Base-by-base conservation (phyloP, 768 basidiomycete genomes). In the Botryobasidium botryosum region DNA sequence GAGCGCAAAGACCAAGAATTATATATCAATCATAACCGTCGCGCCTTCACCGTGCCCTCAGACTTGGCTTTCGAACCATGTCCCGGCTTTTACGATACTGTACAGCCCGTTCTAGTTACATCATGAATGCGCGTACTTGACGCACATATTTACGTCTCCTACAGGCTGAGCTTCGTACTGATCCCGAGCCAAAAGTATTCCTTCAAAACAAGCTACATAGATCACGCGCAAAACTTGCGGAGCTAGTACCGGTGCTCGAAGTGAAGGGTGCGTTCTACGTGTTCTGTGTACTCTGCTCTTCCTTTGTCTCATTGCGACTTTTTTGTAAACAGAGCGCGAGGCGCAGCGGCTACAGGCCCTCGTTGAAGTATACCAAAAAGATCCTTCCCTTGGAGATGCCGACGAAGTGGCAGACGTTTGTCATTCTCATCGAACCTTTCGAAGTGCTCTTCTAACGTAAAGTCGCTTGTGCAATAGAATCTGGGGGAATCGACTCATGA, bases 1-100 rank as follows among this genome's bases (percentile, higher is more conserved):
- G 63, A 75, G 12, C 53, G 59, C 18, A 65, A 68, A 52, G 85
- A 87, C 51, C 78, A 85, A 55, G 66, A 63, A 39, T 61, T 85
- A 25, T 88, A 78, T 62, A 70, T 85, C 24, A 68, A 77, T 45
- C 66, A 77, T 54, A 87, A 88, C 55, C 57, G 73, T 28, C 66
- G 77, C 27, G 67, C 71, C 2, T 87, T 86, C 56, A 64, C 61
- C 25, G 59, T 69, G 8, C 82, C 85, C 6, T 54, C 52, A 8
- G 76, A 84, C 55, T 83, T 74, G 77, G 59, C 49, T 35, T 88
- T 86, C 53, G 83, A 87, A 56, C 79, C 83, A 12, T 82, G 78
- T 50, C 50, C 68, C 5, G 70, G 62, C 43, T 74, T 80, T 51
- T 87, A 88, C 56, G 85, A 88, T 55, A 80, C 74, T 37, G 84